These are phyloP conservation scores for Coemansia sp. DNA, from an alignment of 192 early-diverging fungal species.

Conservation along the genomic window DNA sequence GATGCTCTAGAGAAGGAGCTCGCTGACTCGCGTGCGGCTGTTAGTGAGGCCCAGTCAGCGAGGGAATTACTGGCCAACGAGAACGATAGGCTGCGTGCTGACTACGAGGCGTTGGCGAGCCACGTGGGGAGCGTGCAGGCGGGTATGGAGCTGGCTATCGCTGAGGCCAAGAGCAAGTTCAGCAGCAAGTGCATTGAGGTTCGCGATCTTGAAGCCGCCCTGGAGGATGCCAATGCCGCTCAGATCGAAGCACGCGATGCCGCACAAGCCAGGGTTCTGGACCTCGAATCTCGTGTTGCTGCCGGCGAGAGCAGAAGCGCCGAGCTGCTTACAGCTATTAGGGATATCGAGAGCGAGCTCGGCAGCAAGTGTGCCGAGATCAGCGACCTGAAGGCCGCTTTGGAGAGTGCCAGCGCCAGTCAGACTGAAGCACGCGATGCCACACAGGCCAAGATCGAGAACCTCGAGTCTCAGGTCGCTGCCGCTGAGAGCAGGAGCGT, in stretches of 20 bases:
- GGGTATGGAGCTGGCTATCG: constrained; percentile 32
- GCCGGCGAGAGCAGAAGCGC: background rate
- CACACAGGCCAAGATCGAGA: background rate
- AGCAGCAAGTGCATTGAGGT: constrained; percentile 30
- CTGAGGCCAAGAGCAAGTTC: constrained; percentile 21
- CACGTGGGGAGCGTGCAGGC: constrained; percentile 19
- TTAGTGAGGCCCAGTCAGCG: background rate
- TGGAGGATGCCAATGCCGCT: constrained; percentile 33
- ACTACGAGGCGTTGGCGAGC: constrained; percentile 11
- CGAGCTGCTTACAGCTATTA: background rate
- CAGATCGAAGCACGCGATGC: constrained; percentile 11
- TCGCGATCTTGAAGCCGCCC: constrained; percentile 24
- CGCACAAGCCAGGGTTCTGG: constrained; percentile 2
- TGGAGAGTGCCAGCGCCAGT: constrained; percentile 6
- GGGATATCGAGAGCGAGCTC: background rate
- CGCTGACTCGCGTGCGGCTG: background rate
- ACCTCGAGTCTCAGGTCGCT: background rate
- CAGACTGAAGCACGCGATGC: constrained; percentile 13
- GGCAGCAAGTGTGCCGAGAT: constrained; percentile 2
- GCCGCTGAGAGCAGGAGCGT: background rate
- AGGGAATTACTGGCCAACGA: background rate
- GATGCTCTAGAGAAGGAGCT: background rate
- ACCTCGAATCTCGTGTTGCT: background rate
- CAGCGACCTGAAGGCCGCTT: background rate
- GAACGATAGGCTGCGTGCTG: constrained; percentile 12